A percentile compares a stretch with the other conserved stretches of the same genome.
These are phyloP conservation scores for Ophiostoma himal-ulmi DNA, from an alignment of 2,329 filamentous ascomycete genomes.

Conservation along the genomic window DNA sequence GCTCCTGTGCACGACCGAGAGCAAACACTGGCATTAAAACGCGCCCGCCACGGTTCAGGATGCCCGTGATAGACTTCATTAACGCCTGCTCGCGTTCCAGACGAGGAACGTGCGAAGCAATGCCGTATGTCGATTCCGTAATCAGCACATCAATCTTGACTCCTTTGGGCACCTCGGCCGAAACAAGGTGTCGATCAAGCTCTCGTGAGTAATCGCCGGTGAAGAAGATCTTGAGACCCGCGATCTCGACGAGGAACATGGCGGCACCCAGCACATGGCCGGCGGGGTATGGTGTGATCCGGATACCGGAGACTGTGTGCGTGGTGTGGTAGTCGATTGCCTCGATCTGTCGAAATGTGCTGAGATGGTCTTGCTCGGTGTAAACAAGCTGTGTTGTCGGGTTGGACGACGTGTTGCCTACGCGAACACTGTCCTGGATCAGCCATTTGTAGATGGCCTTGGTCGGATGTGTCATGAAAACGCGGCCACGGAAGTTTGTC, in stretches of 20 bases:
- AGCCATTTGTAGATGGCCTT: slow-evolving; percentile 99
- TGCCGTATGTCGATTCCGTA: slow-evolving; percentile 94
- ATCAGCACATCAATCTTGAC: slow-evolving; percentile 95
- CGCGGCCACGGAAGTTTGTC: slow-evolving; percentile 92
- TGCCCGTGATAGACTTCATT: slow-evolving; percentile 90
- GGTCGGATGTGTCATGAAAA: slow-evolving; percentile 99
- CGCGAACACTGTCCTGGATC: slow-evolving; percentile 91
- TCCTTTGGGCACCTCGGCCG: slow-evolving; percentile 79
- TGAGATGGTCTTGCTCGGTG: slow-evolving; percentile 90
- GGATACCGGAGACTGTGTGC: slow-evolving; percentile 91
- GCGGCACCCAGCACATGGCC: slow-evolving; percentile 96
- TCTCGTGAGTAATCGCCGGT: slow-evolving; percentile 97
- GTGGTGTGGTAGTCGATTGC: slow-evolving; percentile 98
- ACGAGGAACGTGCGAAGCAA: slow-evolving; percentile 86
- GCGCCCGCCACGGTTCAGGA: slow-evolving; percentile 84
- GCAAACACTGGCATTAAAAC: slow-evolving; percentile 95
- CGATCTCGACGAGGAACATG: slow-evolving; percentile 98
- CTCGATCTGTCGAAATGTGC: slow-evolving; percentile 89
- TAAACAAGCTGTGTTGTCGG: slow-evolving; percentile 71
- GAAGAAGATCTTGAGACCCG: slow-evolving; percentile 92
- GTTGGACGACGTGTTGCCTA: slow-evolving; percentile 65
- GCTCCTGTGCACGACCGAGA: slow-evolving; percentile 85
- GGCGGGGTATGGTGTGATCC: slow-evolving; percentile 93
- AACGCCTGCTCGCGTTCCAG: slow-evolving; percentile 85
- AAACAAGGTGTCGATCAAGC: slow-evolving; percentile 90